phyloP scores from a whole-genome alignment of 2,329 filamentous ascomycete genomes.

The Fusarium miscanthi region DNA sequence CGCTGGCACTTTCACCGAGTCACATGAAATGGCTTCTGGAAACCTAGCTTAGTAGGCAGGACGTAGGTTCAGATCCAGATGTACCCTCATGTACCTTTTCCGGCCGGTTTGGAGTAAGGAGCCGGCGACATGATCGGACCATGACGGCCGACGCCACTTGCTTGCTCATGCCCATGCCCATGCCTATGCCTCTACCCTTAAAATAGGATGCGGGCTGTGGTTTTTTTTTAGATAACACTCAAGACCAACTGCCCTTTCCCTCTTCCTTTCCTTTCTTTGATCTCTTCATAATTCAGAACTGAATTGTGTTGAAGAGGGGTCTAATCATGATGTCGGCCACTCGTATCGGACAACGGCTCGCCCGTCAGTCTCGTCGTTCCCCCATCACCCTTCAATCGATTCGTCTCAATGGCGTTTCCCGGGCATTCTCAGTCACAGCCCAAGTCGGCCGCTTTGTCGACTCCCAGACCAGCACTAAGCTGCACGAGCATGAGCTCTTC shows the following conservation, averaged over 20 bases:
- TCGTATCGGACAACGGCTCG: conserved; percentile 44
- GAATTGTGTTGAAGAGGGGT: conserved; percentile 7
- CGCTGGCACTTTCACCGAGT: conserved; percentile 24
- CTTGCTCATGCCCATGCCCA: conserved; percentile 1
- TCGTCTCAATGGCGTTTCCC: conserved; percentile 18
- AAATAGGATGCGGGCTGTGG: conserved; percentile 17
- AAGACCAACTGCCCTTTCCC: background rate
- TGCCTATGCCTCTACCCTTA: no score
- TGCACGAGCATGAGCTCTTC: conserved; percentile 60
- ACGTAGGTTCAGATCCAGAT: background rate
- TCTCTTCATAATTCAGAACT: conserved; percentile 9
- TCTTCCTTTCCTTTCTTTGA: background rate
- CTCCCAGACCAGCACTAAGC: conserved; percentile 30
- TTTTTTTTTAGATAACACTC: conserved; percentile 5
- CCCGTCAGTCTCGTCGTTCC: conserved; percentile 40
- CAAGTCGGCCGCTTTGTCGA: conserved; percentile 35
- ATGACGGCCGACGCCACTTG: conserved; percentile 38
- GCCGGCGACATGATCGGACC: conserved; percentile 36
- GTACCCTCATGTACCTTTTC: conserved; percentile 34
- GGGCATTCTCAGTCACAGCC: conserved; percentile 34
- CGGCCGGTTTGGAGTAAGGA: conserved; percentile 20
- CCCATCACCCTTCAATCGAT: conserved; percentile 30
- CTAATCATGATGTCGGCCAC: conserved; percentile 43
- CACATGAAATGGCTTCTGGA: conserved; percentile 8
- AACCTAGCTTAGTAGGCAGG: no score